These are phyloP conservation scores for Chytridiales sp. DNA, from an alignment of 371 early-diverging fungal genomes.

Conservation along the genomic window DNA sequence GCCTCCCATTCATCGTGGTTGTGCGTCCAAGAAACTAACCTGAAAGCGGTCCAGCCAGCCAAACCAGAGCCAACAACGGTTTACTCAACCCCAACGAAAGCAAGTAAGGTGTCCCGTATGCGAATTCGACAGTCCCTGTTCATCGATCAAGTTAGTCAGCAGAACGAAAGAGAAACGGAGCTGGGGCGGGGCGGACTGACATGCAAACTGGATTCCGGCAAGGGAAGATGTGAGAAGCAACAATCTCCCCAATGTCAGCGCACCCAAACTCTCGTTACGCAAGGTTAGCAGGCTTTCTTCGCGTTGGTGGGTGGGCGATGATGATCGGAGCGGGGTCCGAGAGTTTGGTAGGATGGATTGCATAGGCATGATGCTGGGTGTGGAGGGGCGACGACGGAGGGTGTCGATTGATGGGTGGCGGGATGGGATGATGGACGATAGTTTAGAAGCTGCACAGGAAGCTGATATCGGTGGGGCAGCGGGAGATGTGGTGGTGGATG, in stretches of 20 bases:
- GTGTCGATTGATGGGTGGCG: neutral
- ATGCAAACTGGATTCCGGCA: slow-evolving; percentile 15
- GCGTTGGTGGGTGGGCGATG: neutral
- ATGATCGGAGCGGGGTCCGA: neutral
- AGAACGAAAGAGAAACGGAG: neutral
- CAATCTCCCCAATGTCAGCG: neutral
- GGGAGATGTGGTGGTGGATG: no score
- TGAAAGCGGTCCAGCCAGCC: slow-evolving; percentile 96
- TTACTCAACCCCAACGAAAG: slow-evolving; percentile 81
- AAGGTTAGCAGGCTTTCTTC: neutral
- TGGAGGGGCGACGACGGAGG: neutral
- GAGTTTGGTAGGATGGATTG: neutral
- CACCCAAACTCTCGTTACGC: neutral
- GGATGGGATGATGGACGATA: neutral
- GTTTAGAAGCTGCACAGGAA: no score
- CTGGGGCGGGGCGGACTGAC: neutral
- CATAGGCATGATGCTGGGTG: neutral
- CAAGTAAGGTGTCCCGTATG: slow-evolving; percentile 84
- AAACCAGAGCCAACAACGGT: slow-evolving; percentile 84
- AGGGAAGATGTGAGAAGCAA: slow-evolving; percentile 6
- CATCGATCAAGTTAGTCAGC: no score
- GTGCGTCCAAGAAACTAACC: slow-evolving; percentile 30
- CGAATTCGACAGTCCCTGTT: slow-evolving; percentile 49
- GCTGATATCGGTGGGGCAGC: no score
- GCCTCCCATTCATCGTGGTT: neutral